Conservation (phyloP, 2,329 filamentous ascomycete species). For the Elsinoe fawcettii region DNA sequence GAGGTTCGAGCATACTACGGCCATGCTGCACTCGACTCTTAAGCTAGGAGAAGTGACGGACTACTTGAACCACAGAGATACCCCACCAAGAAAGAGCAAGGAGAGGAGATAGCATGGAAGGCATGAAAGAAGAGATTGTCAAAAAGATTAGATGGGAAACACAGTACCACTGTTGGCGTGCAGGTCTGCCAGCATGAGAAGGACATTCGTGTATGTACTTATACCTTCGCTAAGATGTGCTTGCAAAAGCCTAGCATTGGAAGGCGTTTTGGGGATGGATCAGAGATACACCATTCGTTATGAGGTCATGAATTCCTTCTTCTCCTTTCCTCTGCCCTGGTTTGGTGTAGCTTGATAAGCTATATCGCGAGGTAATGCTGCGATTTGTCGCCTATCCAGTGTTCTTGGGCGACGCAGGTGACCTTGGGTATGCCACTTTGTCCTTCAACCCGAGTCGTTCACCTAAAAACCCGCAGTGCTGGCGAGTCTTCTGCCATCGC, state of each 20-base stretch:
- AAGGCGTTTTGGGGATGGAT: not conserved
- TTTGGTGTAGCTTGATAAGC: no score
- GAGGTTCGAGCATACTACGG: conserved; percentile 27
- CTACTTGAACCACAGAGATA: conserved; percentile 7
- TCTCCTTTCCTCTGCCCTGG: conserved; percentile 3
- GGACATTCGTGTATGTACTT: not conserved
- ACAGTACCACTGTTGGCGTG: not conserved
- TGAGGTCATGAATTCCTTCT: not conserved
- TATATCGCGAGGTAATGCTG: no score
- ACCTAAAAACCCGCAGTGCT: no score
- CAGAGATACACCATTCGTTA: not conserved
- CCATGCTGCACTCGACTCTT: conserved; percentile 24
- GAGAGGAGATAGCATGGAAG: not conserved
- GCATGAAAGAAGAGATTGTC: not conserved
- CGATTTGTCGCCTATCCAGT: no score
- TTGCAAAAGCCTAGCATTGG: not conserved
- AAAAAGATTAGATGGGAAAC: not conserved
- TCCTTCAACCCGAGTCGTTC: no score
- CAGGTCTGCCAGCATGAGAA: not conserved
- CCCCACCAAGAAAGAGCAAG: not conserved
- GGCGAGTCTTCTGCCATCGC: no score
- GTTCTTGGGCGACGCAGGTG: no score
- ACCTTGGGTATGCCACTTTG: no score
- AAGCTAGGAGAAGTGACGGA: conserved; percentile 24
- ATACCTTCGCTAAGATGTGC: not conserved